Evolutionary conservation across 768 basidiomycete genomes (phyloP), one percentile per base, ranked within the genome.

Genomic region (Lactarius quietus): DNA sequence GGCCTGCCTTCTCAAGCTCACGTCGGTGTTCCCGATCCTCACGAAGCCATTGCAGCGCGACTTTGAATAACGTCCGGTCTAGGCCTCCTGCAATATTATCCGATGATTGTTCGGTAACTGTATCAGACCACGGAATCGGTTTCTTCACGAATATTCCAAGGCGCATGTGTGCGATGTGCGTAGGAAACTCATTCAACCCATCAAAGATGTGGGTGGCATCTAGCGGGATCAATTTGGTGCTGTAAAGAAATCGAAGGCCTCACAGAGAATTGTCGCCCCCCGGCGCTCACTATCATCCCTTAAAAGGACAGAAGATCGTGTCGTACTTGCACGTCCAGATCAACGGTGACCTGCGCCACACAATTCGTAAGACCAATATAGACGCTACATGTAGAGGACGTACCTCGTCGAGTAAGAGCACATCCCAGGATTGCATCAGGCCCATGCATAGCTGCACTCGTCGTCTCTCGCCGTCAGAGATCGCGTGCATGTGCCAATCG

Each of bases 201-300:
- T 98, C 96, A 69, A 95, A 97, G 71, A 99, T 97, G 75, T 99
- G 97, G 1, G 95, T 98, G 14, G 95, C 94, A 77, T 97, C 93
- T 95, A 70, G 20, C 94, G 70, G 20, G 2, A n/a, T 55, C 23
- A 48, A 52, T 31, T 23, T 7, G 57, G 60, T 7, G 9, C n/a
- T 23, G 33, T 38, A 35, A 58, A 8, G 36, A 36, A 26, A 36
- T 35, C 29, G 43, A 48, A n/a, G 43, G 43, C 78, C 86, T 71
- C 72, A 85, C 93, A 98, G 59, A 99, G 76, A 62, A 98, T 89
- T 15, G 96, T 97, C 14, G 95, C 92, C 1, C 85, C 84, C 38
- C 97, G 85, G 5, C 77, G 73, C 67, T 89, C 83, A 68, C 91
- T 91, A 72, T 99, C 97, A 17, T 82, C 76, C 68, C 88, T 88